These are phyloP conservation scores for Phanerochaete sordida DNA, from an alignment of 768 basidiomycete species.

Conservation along the genomic window DNA sequence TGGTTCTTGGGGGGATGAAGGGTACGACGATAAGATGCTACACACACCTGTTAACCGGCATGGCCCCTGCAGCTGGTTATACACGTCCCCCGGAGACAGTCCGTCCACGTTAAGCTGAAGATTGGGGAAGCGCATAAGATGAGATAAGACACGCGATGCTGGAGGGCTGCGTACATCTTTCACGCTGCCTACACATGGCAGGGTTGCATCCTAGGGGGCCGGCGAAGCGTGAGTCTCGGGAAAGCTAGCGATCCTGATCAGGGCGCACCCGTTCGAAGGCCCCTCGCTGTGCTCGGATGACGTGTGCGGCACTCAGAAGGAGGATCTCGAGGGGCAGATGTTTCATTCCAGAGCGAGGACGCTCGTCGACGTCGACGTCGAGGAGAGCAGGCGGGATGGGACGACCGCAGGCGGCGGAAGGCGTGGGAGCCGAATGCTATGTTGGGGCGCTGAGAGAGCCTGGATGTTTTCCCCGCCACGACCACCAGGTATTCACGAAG, in stretches of 20 bases:
- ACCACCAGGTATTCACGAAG: too few relatives aligned
- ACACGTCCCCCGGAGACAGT: conserved; percentile 4
- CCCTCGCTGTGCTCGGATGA: not conserved
- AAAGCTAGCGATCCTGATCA: not conserved
- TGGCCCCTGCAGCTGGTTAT: not conserved
- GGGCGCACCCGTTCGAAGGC: conserved; percentile 5
- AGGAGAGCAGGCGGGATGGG: not conserved
- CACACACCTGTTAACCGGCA: not conserved
- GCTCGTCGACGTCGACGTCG: conserved; percentile 2
- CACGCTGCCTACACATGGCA: conserved; percentile 5
- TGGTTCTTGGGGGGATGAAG: not conserved
- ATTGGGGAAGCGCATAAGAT: not conserved
- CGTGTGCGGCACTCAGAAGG: not conserved
- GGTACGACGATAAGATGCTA: not conserved
- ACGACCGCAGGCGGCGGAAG: not conserved
- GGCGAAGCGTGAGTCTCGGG: not conserved
- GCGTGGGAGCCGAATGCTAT: not conserved
- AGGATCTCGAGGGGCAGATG: conserved; percentile 5
- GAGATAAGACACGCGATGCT: not conserved
- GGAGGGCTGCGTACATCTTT: conserved; percentile 1
- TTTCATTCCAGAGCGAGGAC: conserved; percentile 1
- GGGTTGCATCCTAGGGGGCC: not conserved
- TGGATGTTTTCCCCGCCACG: too few relatives aligned
- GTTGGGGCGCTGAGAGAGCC: not conserved
- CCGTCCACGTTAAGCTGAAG: conserved; percentile 10